Evolutionary conservation across 139 green algal genomes (phyloP), one percentile per base, ranked within the genome.

Genomic region (Chlamydomonas sphaeroides): DNA sequence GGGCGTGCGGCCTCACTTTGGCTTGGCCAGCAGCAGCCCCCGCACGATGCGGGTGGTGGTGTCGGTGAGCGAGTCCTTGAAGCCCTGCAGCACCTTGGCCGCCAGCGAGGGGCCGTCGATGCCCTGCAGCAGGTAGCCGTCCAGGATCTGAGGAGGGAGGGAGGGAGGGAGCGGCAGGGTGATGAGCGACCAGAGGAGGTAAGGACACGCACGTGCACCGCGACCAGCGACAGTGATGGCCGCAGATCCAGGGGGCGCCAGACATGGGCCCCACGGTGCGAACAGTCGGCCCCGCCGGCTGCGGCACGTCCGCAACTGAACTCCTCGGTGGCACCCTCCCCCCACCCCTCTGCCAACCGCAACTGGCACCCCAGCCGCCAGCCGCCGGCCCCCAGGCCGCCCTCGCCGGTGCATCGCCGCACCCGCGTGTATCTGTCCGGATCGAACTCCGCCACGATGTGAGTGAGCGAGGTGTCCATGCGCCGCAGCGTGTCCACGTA

Each of bases 61-160:
- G 73, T 93, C 89, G 32, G 73, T n/a, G 23, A 90, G 74, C 17
- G 68, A 36, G 23, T 91, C 87, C 82, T 77, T 74, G 79, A 91
- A 93, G 82, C 78, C 83, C 66, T 83, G 57, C 65, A 89, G 49
- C 68, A 93, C 85, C 66, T 89, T 89, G 39, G 79, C 68, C 32
- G 79, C 78, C 35, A 93, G 83, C 10, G 66, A 41, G 23, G 56
- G 25, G 48, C 78, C 74, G 30, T 69, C 65, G 26, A 88, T 85
- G 74, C 85, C 86, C 76, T 92, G 89, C 42, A 93, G 85, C 79
- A 93, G 45, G 79, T 91, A 94, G 49, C 78, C 89, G 75, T 92
- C 89, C 84, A 94, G 63, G 69, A 94, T 79, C 90, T 93, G 84
- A 28, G 67, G 30, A 14, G 8, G 42, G 69, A n/a, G n/a, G 32